Conservation (phyloP, 139 green algal genomes). For the Chloropicon primus region DNA sequence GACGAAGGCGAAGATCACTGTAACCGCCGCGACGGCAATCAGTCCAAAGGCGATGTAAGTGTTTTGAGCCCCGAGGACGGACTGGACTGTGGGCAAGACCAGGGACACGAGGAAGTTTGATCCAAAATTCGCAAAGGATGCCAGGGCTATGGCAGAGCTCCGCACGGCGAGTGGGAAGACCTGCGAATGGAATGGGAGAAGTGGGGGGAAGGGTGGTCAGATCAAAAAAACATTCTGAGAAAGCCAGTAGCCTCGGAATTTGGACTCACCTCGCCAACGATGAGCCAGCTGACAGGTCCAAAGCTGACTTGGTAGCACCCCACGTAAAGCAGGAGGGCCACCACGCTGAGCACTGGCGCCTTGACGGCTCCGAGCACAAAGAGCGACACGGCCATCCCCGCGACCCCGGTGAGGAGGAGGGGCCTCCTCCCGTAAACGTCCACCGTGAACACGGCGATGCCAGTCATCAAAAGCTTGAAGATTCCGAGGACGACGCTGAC, state of each 20-base stretch:
- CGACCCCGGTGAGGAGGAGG: conserved; percentile 67
- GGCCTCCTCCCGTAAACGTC: conserved; percentile 61
- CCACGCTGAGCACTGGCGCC: conserved; percentile 29
- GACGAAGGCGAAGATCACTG: conserved; percentile 54
- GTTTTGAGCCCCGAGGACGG: conserved; percentile 32
- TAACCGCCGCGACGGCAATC: conserved; percentile 47
- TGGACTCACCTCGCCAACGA: conserved; percentile 58
- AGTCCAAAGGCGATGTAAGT: conserved; percentile 64
- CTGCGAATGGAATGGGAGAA: no score
- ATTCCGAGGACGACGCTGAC: conserved; percentile 57
- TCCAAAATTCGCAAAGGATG: conserved; percentile 80
- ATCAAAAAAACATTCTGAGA: no score
- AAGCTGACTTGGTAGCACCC: conserved; percentile 81
- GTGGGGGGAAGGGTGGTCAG: no score
- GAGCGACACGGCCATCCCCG: conserved; percentile 45
- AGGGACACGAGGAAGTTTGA: conserved; percentile 71
- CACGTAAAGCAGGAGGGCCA: conserved; percentile 74
- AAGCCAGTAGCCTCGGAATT: no score
- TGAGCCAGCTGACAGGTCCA: conserved; percentile 77
- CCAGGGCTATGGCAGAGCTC: conserved; percentile 60
- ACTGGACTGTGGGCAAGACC: conserved; percentile 47
- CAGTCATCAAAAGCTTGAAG: conserved; percentile 84
- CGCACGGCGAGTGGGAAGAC: not conserved
- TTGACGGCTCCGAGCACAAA: conserved; percentile 26
- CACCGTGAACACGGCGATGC: conserved; percentile 56